Base-by-base conservation (phyloP, 345 rosid species). In the Eucalyptus shirleyi region DNA sequence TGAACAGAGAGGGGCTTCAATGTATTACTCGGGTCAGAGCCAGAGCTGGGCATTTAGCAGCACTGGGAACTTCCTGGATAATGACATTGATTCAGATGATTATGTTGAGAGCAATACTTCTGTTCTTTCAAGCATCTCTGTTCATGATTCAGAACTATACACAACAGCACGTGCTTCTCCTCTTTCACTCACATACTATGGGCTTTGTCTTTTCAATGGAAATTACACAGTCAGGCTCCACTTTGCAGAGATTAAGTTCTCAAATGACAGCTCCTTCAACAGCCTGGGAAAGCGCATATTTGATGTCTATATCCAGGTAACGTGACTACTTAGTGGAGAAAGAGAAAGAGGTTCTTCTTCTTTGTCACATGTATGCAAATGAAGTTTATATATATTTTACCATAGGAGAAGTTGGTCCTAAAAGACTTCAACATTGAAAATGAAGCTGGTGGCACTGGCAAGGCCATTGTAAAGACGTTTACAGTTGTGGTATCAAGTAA, bases 11-110 rank as follows among this genome's bases (percentile, higher is more conserved):
- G 99, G 99, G 53, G 96, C 99, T 91, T 95, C 99, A 21, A 94
- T 92, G 95, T 95, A 89, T 90, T 89, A 90, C 89, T 17, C 24
- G 42, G 89, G 92, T 85, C 93, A 92, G 85, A 91, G 93, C 86
- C 93, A 92, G 86, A 91, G 93, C 86, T 96, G 99, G 99, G 98
- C 95, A 90, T 92, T 94, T 56, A 97, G 99, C 93, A 97, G 97
- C 94, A 97, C 96, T 1, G 99, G 99, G 86, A 94, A 95, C 94
- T 97, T 96, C 95, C 92, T 95, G 99, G 98, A 96, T 90, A 92
- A 96, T 86, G 90, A 94, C 90, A 91, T 91, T 72, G 96, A 94
- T 87, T 91, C 94, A 77, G 98, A 96, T 90, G 89, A 91, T 7
- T 96, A 96, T 89, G 91, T 87, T 3, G 87, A 90, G 87, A 92